A percentile compares a stretch with the other conserved stretches of the same genome.
phyloP scores from a whole-genome alignment of 2,329 filamentous ascomycete species.

The Penicillium decumbens region DNA sequence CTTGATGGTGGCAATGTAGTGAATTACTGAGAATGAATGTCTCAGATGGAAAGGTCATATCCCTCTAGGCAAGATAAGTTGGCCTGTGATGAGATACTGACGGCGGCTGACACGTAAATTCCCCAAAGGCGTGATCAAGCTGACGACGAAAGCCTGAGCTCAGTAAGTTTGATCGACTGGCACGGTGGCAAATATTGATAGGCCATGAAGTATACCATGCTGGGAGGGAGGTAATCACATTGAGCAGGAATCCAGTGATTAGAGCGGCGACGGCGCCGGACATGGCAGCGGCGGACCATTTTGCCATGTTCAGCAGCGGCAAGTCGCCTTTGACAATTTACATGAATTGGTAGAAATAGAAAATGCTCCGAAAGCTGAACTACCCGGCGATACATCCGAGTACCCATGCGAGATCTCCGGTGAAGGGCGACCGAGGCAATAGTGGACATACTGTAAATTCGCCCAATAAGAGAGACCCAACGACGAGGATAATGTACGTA shows the following conservation, averaged over 20 bases:
- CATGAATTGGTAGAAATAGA: slow-evolving; percentile 50
- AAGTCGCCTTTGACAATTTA: slow-evolving; percentile 24
- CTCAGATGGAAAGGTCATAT: slow-evolving; percentile 62
- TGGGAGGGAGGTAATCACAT: slow-evolving; percentile 23
- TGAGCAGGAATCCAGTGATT: slow-evolving; percentile 33
- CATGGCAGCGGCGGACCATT: slow-evolving; percentile 25
- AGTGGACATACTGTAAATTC: no score
- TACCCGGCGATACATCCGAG: slow-evolving; percentile 53
- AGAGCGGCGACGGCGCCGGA: slow-evolving; percentile 33
- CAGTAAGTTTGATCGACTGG: slow-evolving; percentile 43
- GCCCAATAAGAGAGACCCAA: no score
- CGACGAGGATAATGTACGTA: no score
- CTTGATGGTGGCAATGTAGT: slow-evolving; percentile 47
- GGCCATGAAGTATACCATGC: slow-evolving; percentile 27
- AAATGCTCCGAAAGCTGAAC: slow-evolving; percentile 53
- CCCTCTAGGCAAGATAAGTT: slow-evolving; percentile 44
- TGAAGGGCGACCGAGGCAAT: no score
- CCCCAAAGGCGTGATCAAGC: slow-evolving; percentile 31
- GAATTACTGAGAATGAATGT: slow-evolving; percentile 58
- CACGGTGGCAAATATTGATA: slow-evolving; percentile 39
- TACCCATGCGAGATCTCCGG: slow-evolving; percentile 51
- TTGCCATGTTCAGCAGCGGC: slow-evolving; percentile 28
- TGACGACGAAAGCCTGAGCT: slow-evolving; percentile 33
- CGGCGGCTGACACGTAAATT: slow-evolving; percentile 14
- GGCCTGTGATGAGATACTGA: neutral